Conservation (phyloP, 2,329 filamentous ascomycete species). For the Paracamarosporium sp. region DNA sequence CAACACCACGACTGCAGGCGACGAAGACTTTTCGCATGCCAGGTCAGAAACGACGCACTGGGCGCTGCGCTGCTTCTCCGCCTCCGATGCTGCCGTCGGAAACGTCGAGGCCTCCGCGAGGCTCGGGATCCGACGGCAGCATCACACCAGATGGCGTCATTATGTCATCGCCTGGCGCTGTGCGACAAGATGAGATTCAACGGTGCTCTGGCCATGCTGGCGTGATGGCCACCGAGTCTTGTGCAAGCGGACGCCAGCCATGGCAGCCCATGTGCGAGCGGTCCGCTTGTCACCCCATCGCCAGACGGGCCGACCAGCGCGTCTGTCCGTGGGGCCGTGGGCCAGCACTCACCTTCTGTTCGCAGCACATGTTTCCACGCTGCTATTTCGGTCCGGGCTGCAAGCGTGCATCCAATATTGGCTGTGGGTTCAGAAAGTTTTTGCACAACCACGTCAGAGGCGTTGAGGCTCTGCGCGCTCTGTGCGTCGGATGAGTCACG, state of each 20-base stretch:
- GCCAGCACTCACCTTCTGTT: neutral
- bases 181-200: neutral
- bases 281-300: neutral
- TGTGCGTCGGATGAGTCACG: neutral
- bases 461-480: constrained; percentile 6
- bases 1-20: constrained; percentile 13
- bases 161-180: neutral
- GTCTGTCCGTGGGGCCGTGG: neutral
- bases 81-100: neutral
- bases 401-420: neutral
- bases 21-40: neutral
- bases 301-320: constrained; percentile 1
- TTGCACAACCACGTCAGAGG: neutral
- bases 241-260: neutral
- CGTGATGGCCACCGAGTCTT: constrained; percentile 1
- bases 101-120: neutral
- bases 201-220: neutral
- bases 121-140: constrained; percentile 6
- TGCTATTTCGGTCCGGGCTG: too few species aligned
- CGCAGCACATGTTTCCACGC: neutral
- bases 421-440: neutral
- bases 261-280: neutral
- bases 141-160: neutral
- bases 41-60: too few species aligned
- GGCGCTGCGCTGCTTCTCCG: neutral